Evolutionary conservation across 805 yeast species (phyloP).

Genomic region (Kurtzmaniella fragi): DNA sequence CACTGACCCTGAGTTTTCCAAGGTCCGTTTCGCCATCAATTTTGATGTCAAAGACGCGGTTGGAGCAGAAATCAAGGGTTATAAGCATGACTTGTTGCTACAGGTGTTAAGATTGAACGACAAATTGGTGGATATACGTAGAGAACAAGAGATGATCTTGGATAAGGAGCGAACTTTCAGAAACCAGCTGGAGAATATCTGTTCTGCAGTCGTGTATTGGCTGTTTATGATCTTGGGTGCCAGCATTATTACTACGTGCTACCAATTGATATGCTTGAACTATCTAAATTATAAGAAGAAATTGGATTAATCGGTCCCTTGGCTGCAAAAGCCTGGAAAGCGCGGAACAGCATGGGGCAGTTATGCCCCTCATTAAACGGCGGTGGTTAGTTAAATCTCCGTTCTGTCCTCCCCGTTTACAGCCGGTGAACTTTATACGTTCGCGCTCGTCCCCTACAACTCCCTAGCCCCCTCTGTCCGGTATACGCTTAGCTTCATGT

Average conservation of each 20-base stretch:
- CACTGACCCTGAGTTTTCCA: conserved; percentile 17
- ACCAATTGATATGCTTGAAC: conserved; percentile 14
- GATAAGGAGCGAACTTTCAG: conserved; percentile 20
- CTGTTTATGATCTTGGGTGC: conserved; percentile 15
- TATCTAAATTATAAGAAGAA: conserved; percentile 4
- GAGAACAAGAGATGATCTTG: conserved; percentile 52
- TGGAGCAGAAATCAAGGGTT: conserved; percentile 10
- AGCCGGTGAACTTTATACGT: no score
- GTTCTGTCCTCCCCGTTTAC: no score
- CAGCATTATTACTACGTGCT: conserved; percentile 12
- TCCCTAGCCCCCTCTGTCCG: no score
- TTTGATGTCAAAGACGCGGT: conserved; percentile 15
- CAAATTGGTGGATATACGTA: conserved; percentile 52
- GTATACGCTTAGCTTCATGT: no score
- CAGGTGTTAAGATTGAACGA: conserved; percentile 52
- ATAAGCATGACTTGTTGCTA: conserved; percentile 29
- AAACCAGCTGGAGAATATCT: conserved; percentile 20
- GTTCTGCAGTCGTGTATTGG: conserved; percentile 18
- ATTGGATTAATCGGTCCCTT: no score
- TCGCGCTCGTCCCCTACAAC: no score
- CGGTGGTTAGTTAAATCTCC: no score
- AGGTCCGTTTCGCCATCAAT: conserved; percentile 15
- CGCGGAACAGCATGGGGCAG: no score
- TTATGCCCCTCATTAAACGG: no score
- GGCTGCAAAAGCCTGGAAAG: no score